phyloP scores from a whole-genome alignment of 352 stramenopile genomes.

The Globisporangium splendens region DNA sequence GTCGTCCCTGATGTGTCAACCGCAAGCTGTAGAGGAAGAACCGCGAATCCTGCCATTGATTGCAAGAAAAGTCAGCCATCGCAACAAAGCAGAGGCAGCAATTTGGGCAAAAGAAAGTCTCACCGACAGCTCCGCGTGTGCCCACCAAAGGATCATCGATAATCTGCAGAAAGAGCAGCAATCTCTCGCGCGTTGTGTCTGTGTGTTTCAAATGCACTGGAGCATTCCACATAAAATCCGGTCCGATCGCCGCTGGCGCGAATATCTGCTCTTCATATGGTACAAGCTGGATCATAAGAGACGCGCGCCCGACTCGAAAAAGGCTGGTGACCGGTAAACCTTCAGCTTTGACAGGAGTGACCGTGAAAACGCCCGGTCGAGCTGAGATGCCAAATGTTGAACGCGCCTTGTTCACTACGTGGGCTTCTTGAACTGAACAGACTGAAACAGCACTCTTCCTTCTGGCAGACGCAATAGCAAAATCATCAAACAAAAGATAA shows the following conservation, averaged over 20 bases:
- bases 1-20: conserved; percentile 11
- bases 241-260: conserved; percentile 3
- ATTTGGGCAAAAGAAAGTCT: background rate
- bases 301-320: conserved; percentile 3
- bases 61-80: conserved; percentile 1
- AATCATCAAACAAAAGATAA: background rate
- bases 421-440: background rate
- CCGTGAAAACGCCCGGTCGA: conserved; percentile 5
- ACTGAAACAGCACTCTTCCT: background rate
- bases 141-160: conserved; percentile 4
- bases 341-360: conserved; percentile 9
- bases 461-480: background rate
- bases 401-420: background rate
- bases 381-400: conserved; percentile 2
- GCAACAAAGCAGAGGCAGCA: background rate
- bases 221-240: conserved; percentile 6
- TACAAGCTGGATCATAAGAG: conserved; percentile 3
- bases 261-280: conserved; percentile 9
- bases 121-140: conserved; percentile 1
- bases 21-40: conserved; percentile 4
- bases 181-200: conserved; percentile 1
- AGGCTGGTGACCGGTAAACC: background rate
- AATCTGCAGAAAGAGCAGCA: conserved; percentile 7
- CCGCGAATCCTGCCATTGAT: background rate
- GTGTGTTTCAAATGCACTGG: conserved; percentile 8